These are phyloP conservation scores for Hortaea werneckii DNA, from an alignment of 2,329 filamentous ascomycete genomes.

Conservation along the genomic window DNA sequence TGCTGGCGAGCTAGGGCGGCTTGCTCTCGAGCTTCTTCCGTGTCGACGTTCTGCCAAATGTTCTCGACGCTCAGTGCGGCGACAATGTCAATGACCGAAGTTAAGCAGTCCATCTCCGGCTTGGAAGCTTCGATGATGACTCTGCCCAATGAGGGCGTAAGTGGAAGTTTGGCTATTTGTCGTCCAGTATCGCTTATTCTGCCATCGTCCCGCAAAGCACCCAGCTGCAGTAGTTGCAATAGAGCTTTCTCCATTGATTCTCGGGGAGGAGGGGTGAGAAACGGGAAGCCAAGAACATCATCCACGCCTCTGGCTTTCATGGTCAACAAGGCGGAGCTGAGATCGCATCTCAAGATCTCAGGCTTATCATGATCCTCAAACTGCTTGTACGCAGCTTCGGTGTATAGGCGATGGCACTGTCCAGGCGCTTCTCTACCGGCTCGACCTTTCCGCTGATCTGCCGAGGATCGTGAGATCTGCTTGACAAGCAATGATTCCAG, in stretches of 20 bases:
- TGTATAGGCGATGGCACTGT: conserved; percentile 84
- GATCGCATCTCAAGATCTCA: conserved; percentile 83
- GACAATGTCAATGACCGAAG: conserved; percentile 78
- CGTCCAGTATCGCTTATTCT: conserved; percentile 64
- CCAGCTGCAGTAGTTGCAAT: conserved; percentile 67
- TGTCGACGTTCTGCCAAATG: conserved; percentile 50
- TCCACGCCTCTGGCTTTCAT: conserved; percentile 88
- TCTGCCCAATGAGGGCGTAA: conserved; percentile 69
- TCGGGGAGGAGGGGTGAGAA: conserved; percentile 69
- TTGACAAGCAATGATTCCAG: conserved; percentile 87
- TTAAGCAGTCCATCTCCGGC: conserved; percentile 60
- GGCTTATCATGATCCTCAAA: conserved; percentile 68
- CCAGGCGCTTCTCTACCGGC: conserved; percentile 87
- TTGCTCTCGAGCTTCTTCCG: conserved; percentile 50
- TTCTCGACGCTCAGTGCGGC: conserved; percentile 55
- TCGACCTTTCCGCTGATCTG: conserved; percentile 81
- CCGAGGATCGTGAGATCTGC: conserved; percentile 85
- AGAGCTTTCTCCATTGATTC: conserved; percentile 75
- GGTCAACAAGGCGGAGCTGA: conserved; percentile 74
- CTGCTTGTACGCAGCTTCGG: conserved; percentile 60
- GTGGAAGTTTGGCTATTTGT: conserved; percentile 71
- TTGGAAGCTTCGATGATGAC: conserved; percentile 71
- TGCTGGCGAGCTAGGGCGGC: conserved; percentile 46
- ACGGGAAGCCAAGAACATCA: conserved; percentile 71
- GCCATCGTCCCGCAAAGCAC: conserved; percentile 62